phyloP scores from a whole-genome alignment of 2,329 filamentous ascomycete species.

The Pseudocercospora macadamiae region DNA sequence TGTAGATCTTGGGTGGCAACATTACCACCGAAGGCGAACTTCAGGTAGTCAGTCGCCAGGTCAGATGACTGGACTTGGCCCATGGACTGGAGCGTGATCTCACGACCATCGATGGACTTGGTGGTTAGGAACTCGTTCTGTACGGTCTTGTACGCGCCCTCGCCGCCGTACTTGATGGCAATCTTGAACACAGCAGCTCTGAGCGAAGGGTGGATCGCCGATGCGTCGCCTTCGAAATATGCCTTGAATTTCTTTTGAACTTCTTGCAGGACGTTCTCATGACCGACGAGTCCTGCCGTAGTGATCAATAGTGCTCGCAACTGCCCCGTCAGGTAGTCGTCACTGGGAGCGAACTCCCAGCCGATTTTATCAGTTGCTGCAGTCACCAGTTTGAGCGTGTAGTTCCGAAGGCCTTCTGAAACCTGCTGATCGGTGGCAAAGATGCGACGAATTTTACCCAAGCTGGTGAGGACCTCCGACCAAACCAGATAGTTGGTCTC shows the following conservation, averaged over 20 bases:
- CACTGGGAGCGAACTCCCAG: constrained; percentile 77
- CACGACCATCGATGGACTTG: constrained; percentile 86
- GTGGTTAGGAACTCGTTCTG: constrained; percentile 84
- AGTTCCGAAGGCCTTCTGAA: constrained; percentile 73
- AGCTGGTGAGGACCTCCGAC: constrained; percentile 77
- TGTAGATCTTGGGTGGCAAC: constrained; percentile 88
- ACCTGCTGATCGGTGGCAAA: constrained; percentile 77
- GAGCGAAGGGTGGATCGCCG: constrained; percentile 78
- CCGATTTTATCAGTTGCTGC: constrained; percentile 77
- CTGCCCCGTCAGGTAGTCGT: constrained; percentile 81
- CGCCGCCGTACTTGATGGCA: constrained; percentile 72
- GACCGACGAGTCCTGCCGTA: constrained; percentile 73
- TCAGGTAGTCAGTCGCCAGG: constrained; percentile 68
- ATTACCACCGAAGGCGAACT: constrained; percentile 80
- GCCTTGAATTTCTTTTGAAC: constrained; percentile 77
- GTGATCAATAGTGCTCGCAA: constrained; percentile 80
- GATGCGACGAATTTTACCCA: constrained; percentile 78
- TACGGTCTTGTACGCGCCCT: constrained; percentile 71
- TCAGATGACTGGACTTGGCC: constrained; percentile 71
- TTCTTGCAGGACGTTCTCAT: constrained; percentile 71
- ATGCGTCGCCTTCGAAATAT: constrained; percentile 71
- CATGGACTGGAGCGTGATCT: constrained; percentile 77
- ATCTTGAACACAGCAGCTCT: constrained; percentile 80
- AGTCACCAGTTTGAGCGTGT: constrained; percentile 75
- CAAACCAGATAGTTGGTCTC: constrained; percentile 89